Evolutionary conservation across 169 alveolate species (phyloP).

Genomic region (Plasmodium vivax): DNA sequence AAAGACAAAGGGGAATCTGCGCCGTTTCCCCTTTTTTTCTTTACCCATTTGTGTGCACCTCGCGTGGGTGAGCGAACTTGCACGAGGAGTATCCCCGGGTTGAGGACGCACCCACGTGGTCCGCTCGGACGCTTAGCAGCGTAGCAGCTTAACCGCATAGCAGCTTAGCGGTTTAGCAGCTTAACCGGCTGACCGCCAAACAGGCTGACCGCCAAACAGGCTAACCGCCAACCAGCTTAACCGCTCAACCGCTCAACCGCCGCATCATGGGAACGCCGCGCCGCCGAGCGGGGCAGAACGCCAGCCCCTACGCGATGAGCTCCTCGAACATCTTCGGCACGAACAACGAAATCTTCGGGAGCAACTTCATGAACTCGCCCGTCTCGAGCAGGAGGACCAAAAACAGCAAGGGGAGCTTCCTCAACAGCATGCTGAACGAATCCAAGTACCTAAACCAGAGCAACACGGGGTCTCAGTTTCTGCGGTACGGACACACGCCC

Average conservation of each 20-base stretch:
- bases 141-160: neutral
- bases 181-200: neutral
- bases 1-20: neutral
- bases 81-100: neutral
- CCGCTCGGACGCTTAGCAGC: neutral
- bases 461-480: conserved; percentile 79
- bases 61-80: neutral
- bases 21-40: neutral
- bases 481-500: conserved; percentile 89
- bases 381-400: conserved; percentile 68
- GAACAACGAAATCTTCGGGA: conserved; percentile 46
- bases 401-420: conserved; percentile 51
- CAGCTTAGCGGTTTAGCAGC: neutral
- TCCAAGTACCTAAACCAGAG: conserved; percentile 63
- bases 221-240: neutral
- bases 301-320: conserved; percentile 41
- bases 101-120: neutral
- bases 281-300: conserved; percentile 51
- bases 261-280: conserved; percentile 61
- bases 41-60: neutral
- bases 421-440: conserved; percentile 72
- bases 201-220: too few species aligned
- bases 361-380: conserved; percentile 65
- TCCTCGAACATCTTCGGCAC: conserved; percentile 67
- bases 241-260: neutral